Conservation (phyloP, 805 yeast species). For the Candida ascalaphidarum region DNA sequence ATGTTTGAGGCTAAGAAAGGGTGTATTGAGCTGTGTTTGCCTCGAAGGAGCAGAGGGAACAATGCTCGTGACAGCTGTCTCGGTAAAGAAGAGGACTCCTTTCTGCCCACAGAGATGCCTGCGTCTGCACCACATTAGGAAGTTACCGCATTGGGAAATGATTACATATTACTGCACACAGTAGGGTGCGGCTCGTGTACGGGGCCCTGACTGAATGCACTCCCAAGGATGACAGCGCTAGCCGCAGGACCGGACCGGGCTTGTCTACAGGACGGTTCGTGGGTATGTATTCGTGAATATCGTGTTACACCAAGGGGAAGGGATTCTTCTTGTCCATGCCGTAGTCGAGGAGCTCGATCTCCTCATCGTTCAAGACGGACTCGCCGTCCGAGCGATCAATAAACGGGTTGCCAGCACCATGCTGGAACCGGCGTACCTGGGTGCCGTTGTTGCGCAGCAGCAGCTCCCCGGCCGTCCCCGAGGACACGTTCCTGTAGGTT, state of each 20-base stretch:
- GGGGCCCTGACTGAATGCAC: too few relatives aligned
- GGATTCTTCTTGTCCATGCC: constrained; percentile 5
- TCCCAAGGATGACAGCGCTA: too few relatives aligned
- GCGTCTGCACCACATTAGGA: too few relatives aligned
- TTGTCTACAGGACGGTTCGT: background rate
- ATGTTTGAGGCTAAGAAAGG: too few relatives aligned
- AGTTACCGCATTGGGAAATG: too few relatives aligned
- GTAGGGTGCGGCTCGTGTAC: too few relatives aligned
- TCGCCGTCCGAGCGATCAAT: constrained; percentile 2
- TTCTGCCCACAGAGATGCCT: too few relatives aligned
- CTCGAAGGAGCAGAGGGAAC: too few relatives aligned
- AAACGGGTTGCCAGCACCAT: constrained; percentile 4
- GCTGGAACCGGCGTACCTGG: background rate
- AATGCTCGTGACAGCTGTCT: too few relatives aligned
- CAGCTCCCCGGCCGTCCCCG: background rate
- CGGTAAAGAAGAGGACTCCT: too few relatives aligned
- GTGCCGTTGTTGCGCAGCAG: background rate
- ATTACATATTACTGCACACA: too few relatives aligned
- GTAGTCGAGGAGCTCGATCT: constrained; percentile 11
- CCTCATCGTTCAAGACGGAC: constrained; percentile 15
- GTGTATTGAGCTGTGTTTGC: too few relatives aligned
- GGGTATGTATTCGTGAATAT: background rate
- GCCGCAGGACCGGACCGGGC: background rate
- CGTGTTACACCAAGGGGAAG: background rate
- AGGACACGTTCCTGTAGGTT: background rate